Evolutionary conservation across 164 flowering plant genomes (phyloP).

Genomic region (Kalanchoe fedtschenkoi): DNA sequence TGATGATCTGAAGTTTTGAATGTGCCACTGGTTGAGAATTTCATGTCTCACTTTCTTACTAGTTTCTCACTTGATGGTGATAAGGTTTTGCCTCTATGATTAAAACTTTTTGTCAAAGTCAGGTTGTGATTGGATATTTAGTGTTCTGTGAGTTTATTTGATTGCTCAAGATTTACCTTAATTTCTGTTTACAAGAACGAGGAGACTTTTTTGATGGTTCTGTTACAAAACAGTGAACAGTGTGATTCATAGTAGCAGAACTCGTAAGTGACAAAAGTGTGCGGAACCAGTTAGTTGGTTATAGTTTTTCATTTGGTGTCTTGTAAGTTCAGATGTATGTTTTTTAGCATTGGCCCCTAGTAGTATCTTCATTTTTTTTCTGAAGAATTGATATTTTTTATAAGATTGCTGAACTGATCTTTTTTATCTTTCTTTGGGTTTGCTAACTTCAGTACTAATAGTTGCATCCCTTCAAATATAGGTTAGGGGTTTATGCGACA

Average conservation of each 20-base stretch:
- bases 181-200: neutral
- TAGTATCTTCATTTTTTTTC: neutral
- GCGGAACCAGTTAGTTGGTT: neutral
- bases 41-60: neutral
- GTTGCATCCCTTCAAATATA: slow-evolving; percentile 10
- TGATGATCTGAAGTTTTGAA: neutral
- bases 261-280: neutral
- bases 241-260: neutral
- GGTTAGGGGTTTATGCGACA: slow-evolving; percentile 73
- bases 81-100: too few relatives aligned
- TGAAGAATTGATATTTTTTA: too few relatives aligned
- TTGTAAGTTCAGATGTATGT: neutral
- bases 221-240: neutral
- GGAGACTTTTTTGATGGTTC: neutral
- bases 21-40: neutral
- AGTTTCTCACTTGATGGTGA: neutral
- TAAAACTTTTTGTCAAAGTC: neutral
- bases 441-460: neutral
- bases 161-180: neutral
- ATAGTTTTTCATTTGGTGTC: neutral
- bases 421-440: neutral
- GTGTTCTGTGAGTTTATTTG: too few relatives aligned
- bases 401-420: neutral
- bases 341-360: neutral
- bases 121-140: neutral